These are phyloP conservation scores for Citrus unshiu DNA, from an alignment of 345 rosid genomes.

Conservation along the genomic window DNA sequence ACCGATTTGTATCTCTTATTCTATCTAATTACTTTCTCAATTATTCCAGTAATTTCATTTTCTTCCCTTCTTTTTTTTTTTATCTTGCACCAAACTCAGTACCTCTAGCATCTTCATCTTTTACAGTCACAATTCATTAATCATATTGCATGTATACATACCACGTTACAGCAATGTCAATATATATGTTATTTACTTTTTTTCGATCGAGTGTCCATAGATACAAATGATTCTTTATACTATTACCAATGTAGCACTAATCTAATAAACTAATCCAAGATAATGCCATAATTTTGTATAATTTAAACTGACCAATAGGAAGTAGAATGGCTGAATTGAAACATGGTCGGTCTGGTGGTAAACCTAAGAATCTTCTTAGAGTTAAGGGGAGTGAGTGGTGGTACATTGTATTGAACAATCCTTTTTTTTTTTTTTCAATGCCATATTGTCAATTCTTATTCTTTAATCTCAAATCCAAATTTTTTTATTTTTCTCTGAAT, in stretches of 20 bases:
- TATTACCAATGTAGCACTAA: neutral
- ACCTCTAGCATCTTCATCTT: no score
- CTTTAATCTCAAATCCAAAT: no score
- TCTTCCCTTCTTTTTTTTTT: no score
- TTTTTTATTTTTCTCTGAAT: neutral
- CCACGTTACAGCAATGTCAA: no score
- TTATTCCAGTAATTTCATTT: no score
- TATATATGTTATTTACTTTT: no score
- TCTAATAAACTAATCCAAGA: neutral
- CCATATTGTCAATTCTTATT: neutral
- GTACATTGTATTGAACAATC: constrained; percentile 24
- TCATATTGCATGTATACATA: no score
- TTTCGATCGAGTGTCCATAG: no score
- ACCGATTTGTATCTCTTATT: no score
- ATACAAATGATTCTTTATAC: neutral
- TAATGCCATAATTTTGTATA: neutral
- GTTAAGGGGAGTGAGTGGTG: constrained; percentile 13
- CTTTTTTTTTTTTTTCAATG: neutral
- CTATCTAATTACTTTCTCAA: no score
- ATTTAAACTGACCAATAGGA: neutral
- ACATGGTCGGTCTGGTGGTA: neutral
- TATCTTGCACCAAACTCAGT: no score
- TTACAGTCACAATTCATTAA: no score
- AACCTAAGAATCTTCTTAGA: constrained; percentile 19
- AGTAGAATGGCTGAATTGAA: neutral